Conservation (phyloP, 2,329 filamentous ascomycete genomes). For the Claviceps quebecensis region DNA sequence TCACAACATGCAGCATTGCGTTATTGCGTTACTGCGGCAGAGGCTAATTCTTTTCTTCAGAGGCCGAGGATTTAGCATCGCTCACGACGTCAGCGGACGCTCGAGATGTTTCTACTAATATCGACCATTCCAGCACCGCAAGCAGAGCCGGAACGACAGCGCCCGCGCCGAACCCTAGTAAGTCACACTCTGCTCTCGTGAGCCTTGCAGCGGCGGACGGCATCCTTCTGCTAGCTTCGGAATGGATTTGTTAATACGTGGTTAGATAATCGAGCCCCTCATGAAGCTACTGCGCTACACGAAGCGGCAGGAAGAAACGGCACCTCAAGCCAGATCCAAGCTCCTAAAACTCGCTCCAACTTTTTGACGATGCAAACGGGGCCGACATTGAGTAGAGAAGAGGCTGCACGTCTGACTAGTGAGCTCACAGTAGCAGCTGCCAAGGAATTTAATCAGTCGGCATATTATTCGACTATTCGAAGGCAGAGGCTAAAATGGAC, state of each 20-base stretch:
- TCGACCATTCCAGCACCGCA: neutral
- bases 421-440: conserved; percentile 47
- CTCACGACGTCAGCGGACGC: neutral
- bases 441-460: conserved; percentile 37
- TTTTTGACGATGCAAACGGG: conserved; percentile 52
- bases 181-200: neutral
- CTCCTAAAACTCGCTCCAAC: conserved; percentile 41
- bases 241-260: neutral
- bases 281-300: conserved; percentile 3
- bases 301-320: conserved; percentile 34
- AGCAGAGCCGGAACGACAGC: neutral
- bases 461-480: conserved; percentile 34
- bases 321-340: conserved; percentile 47
- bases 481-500: conserved; percentile 4
- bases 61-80: neutral
- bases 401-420: conserved; percentile 45
- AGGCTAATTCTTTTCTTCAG: neutral
- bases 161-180: neutral
- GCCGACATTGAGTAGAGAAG: conserved; percentile 33
- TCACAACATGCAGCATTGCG: neutral
- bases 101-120: neutral
- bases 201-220: neutral
- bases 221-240: neutral
- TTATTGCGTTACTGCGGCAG: neutral
- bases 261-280: neutral